These are phyloP conservation scores for Fomitopsis serialis DNA, from an alignment of 768 basidiomycete species.

Conservation along the genomic window DNA sequence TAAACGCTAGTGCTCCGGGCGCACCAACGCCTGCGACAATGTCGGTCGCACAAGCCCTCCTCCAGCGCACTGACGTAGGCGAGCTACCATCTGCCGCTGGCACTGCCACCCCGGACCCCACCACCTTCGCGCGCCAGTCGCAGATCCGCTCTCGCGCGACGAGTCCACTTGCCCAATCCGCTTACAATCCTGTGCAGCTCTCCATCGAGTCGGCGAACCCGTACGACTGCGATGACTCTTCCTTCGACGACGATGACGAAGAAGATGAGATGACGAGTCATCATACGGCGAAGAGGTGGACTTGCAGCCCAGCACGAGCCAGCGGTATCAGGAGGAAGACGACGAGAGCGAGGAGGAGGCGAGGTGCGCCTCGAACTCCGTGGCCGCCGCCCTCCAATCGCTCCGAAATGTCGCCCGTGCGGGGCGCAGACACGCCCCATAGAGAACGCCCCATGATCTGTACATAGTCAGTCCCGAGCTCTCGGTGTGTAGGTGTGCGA, in stretches of 20 bases:
- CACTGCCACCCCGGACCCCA: slow-evolving; percentile 13
- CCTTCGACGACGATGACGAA: slow-evolving; percentile 21
- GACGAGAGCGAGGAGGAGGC: slow-evolving; percentile 33
- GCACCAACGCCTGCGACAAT: background rate
- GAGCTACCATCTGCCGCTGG: slow-evolving; percentile 20
- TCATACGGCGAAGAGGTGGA: slow-evolving; percentile 18
- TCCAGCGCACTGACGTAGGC: slow-evolving; percentile 25
- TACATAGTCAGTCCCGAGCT: slow-evolving; percentile 8
- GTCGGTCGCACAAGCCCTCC: slow-evolving; percentile 23
- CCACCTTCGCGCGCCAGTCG: slow-evolving; percentile 10
- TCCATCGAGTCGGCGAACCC: slow-evolving; percentile 20
- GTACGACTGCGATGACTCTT: slow-evolving; percentile 21
- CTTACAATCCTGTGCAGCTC: slow-evolving; percentile 12
- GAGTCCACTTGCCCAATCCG: slow-evolving; percentile 33
- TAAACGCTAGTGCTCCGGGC: slow-evolving; percentile 2
- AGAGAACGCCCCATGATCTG: slow-evolving; percentile 16
- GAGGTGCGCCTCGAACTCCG: slow-evolving; percentile 21
- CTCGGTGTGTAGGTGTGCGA: slow-evolving; percentile 1
- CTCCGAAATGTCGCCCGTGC: slow-evolving; percentile 13
- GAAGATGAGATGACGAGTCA: slow-evolving; percentile 23
- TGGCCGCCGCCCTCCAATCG: slow-evolving; percentile 20
- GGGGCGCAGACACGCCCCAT: slow-evolving; percentile 8
- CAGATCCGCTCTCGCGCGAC: slow-evolving; percentile 26
- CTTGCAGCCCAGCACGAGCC: slow-evolving; percentile 27
- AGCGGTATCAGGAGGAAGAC: slow-evolving; percentile 28